Base-by-base conservation (phyloP, 192 early-diverging fungal genomes). In the Coemansia sp. region DNA sequence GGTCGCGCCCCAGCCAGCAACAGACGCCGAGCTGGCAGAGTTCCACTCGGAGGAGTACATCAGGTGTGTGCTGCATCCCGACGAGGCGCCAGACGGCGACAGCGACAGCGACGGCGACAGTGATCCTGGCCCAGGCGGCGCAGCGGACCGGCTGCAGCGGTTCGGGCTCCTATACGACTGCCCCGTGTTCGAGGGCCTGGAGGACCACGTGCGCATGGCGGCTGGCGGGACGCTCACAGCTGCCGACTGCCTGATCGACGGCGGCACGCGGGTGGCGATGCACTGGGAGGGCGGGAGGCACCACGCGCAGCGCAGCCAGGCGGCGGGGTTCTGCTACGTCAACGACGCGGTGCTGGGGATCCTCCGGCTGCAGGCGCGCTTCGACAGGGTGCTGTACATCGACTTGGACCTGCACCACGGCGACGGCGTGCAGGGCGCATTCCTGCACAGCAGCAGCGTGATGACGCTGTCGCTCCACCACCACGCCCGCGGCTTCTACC, bases 241-340 rank as follows among this genome's bases (percentile, higher is more conserved):
- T 27, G 83, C 83, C 7, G 19, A 59, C 4, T 36, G 42, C 6
- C 66, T 85, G 17, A 37, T 67, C 5, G 15, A 12, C 1, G 74
- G 73, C 7, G 19, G 27, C 10, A 47, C 75, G 7, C 62, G 51
- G 1, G 43, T 74, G 7, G 83, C 75, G 17, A 91, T 99, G 38
- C 96, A 99, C 77, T 99, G 98, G 98, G 94, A 93, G 22, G 98
- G 98, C 65, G 98, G 98, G 12, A 83, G 98, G 27, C 96, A 99
- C 83, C 97, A 99, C 66, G 93, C 92, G 20, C 91, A 93, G 60
- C 89, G 92, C 36, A 76, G 70, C 58, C 93, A 94, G 60, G 98
- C 98, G 1, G 89, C 92, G 43, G 98, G 98, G 4, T 99, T 98
- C 73, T 99, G 98, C 73, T 99, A 96, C 72, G 93, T 99, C 12